Percentiles rank a stretch among this genome's conserved stretches.
Evolutionary conservation across 163 green algal species (phyloP).

Genomic region (Smithsoniella earleae): DNA sequence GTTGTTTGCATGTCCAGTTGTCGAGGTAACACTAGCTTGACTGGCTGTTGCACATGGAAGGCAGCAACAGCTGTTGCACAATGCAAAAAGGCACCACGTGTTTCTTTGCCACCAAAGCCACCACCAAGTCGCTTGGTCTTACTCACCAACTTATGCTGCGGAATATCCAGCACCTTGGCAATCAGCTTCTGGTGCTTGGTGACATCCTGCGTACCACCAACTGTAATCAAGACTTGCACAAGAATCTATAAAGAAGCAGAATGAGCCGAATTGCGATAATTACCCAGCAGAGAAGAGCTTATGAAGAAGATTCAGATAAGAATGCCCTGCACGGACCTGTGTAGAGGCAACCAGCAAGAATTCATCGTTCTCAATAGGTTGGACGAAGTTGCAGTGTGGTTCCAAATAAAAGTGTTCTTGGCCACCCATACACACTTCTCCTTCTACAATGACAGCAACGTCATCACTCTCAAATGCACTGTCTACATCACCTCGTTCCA

Average conservation of each 20-base stretch:
- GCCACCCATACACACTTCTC: conserved; percentile 61
- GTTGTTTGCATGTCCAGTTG: conserved; percentile 88
- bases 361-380: conserved; percentile 77
- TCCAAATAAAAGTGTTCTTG: conserved; percentile 99
- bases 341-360: conserved; percentile 63
- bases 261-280: too few relatives aligned
- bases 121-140: conserved; percentile 85
- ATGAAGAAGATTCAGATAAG: neutral
- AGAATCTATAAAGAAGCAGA: too few relatives aligned
- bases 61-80: conserved; percentile 67
- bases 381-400: conserved; percentile 66
- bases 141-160: conserved; percentile 68
- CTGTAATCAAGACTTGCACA: too few relatives aligned
- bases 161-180: conserved; percentile 64
- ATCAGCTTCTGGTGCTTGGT: conserved; percentile 69
- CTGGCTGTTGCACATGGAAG: conserved; percentile 58
- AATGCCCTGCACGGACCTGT: conserved; percentile 44
- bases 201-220: conserved; percentile 43
- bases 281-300: too few relatives aligned
- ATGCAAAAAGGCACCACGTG: conserved; percentile 56
- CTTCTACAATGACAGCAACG: conserved; percentile 53
- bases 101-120: conserved; percentile 95
- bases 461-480: conserved; percentile 41
- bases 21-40: conserved; percentile 77
- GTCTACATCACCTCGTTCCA: conserved; percentile 66